Evolutionary conservation across 805 yeast species (phyloP), one percentile per base, ranked within the genome.

Genomic region (Metschnikowia vanudenii): DNA sequence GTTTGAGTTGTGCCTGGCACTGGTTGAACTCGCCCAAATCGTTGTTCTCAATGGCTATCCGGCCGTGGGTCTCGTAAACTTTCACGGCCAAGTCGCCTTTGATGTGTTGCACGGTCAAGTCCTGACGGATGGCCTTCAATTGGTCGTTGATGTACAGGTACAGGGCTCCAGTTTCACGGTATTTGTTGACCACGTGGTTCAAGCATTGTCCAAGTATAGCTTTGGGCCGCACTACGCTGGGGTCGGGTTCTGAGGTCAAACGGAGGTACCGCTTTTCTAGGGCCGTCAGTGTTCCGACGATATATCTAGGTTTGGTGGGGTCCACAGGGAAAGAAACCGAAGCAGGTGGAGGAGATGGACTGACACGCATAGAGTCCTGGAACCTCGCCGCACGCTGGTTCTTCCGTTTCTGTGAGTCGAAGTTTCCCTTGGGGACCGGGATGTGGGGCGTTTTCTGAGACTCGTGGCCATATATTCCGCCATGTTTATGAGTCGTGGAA

Each of bases 1-100:
- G 71, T 52, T 79, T 79, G 41, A 94, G 67, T 57, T 89, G 88
- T 13, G 95, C 81, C 64, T 87, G 96, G 62, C 98, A 94, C 63
- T 92, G 97, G 68, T 94, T 94, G 63, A 87, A 90, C 64, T 94
- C 98, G 9, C 97, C 97, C 52, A 92, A 67, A 64, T 92, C 99
- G 34, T 79, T 76, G 59, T 85, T 83, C 55, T 82, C 85, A 32
- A 92, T 75, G 0, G 97, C 96, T n/a, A 91, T 71, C 40, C 90
- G 79, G 3, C 94, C 94, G 64, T 92, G 96, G 2, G 82, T 76
- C 64, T 89, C 94, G 64, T 94, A 92, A 0, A 89, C 96, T 45
- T 68, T 60, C 5, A 89, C 79, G 0, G 97, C 80, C 60, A 94
- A 87, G 37, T 78, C 82, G 58, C 81, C 81, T 57, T 84, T 84